These are phyloP conservation scores for Zychaea mexicana DNA, from an alignment of 371 early-diverging fungal species.

Conservation along the genomic window DNA sequence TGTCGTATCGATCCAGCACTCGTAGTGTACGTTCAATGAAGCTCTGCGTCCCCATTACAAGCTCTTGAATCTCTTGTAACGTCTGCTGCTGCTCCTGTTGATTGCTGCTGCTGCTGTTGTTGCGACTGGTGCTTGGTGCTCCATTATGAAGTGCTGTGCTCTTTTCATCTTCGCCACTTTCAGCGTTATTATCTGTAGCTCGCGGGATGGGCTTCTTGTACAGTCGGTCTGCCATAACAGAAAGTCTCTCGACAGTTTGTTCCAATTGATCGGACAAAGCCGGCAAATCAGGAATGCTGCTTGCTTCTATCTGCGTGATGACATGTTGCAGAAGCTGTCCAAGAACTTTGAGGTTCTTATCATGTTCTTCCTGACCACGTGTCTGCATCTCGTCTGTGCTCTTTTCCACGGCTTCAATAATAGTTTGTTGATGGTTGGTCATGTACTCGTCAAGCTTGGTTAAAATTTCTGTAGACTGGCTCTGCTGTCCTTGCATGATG, in stretches of 20 bases:
- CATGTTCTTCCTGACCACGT: conserved; percentile 33
- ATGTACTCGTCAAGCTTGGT: not conserved
- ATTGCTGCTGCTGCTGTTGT: not conserved
- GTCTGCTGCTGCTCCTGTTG: not conserved
- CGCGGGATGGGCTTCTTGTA: conserved; percentile 9
- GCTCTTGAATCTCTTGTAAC: conserved; percentile 27
- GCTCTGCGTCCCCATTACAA: conserved; percentile 36
- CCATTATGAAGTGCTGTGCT: no score
- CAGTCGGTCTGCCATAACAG: not conserved
- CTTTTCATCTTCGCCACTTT: not conserved
- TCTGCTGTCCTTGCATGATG: not conserved
- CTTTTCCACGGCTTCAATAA: not conserved
- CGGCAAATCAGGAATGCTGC: conserved; percentile 27
- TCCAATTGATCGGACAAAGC: conserved; percentile 29
- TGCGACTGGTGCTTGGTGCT: not conserved
- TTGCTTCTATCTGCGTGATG: conserved; percentile 36
- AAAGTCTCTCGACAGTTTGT: conserved; percentile 29
- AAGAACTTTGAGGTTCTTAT: conserved; percentile 36
- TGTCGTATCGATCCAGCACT: conserved; percentile 35
- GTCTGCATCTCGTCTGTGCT: conserved; percentile 14
- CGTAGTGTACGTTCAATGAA: conserved; percentile 43
- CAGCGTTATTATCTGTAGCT: conserved; percentile 5
- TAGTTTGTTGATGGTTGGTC: not conserved
- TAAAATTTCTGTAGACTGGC: not conserved
- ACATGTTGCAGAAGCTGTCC: conserved; percentile 41